phyloP scores from a whole-genome alignment of 768 basidiomycete genomes.

The Epithele typhae region DNA sequence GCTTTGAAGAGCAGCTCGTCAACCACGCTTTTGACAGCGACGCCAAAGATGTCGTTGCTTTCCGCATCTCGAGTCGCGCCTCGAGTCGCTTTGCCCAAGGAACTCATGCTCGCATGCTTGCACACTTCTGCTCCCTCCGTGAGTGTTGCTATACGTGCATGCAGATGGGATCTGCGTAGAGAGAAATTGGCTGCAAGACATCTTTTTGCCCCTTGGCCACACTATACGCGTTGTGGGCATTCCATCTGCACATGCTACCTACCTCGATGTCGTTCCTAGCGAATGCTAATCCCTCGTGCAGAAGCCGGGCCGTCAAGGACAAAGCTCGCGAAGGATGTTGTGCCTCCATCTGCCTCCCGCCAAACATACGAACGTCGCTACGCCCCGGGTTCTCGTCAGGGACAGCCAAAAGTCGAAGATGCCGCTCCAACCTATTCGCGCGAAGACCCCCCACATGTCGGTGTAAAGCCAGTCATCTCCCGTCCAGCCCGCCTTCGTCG shows the following conservation, averaged over 20 bases:
- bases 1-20: too few relatives aligned
- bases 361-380: too few relatives aligned
- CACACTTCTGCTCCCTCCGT: conserved; percentile 12
- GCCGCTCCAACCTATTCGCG: conserved; percentile 15
- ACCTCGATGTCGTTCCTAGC: too few relatives aligned
- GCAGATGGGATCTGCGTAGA: neutral
- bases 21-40: too few relatives aligned
- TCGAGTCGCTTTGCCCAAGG: conserved; percentile 10
- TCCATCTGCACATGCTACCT: neutral
- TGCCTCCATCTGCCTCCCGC: too few relatives aligned
- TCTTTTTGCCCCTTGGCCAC: neutral
- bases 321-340: conserved; percentile 22
- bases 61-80: conserved; percentile 8
- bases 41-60: conserved; percentile 14
- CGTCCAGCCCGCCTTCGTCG: neutral
- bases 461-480: too few relatives aligned
- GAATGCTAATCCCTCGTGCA: too few relatives aligned
- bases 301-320: conserved; percentile 16
- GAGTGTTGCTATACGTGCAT: too few relatives aligned
- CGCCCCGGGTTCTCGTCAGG: neutral
- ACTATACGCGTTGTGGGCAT: neutral
- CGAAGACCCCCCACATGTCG: conserved; percentile 20
- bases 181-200: neutral
- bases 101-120: conserved; percentile 13
- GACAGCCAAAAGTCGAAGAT: conserved; percentile 14